Evolutionary conservation across 495 filamentous ascomycete genomes (phyloP), one percentile per base, ranked within the genome.

Genomic region (Daldinia grandis): DNA sequence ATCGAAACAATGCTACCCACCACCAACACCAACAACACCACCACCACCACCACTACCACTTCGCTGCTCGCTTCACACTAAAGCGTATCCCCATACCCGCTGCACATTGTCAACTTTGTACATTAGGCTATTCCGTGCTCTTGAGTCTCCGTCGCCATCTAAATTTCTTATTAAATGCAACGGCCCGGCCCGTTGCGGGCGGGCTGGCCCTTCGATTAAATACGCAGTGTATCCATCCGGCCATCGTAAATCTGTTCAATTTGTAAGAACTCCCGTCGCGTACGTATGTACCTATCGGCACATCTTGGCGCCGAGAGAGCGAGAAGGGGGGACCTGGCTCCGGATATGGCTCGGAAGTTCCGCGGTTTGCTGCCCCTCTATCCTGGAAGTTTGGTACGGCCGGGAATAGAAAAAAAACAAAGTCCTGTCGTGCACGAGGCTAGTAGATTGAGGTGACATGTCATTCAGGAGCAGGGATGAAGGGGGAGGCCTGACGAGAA

Each of bases 401-500:
- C 66, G 64, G 69, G 64, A 60, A 72, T 64, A 57, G 40, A 61
- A 67, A 64, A 67, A 64, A 63, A 61, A 56, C 49, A 68, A 59
- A 64, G 42, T 63, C 21, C 54, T 68, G 44, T 68, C 60, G 60
- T 64, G 70, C 70, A 62, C 64, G 55, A 72, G 68, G 51, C 63
- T 44, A 58, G 42, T 65, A 68, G 70, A 68, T 73, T 54, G 62
- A 72, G 44, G 61, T 73, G 70, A 73, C 65, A 68, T 56, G 70
- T 68, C 65, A 73, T 47, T 47, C 64, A 51, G 14, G 37, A 68
- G 28, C 57, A 60, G 35, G 64, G 62, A 19, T 53, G 14, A 53
- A 30, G 10, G 50, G 49, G 50, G 19, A 21, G 40, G 40, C 31
- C 53, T 72, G 59, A 60, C 49, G 60, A 56, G 60, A 51, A 44